phyloP scores from a whole-genome alignment of 176 grass and related monocot species.

The Calamus simplicifolius region DNA sequence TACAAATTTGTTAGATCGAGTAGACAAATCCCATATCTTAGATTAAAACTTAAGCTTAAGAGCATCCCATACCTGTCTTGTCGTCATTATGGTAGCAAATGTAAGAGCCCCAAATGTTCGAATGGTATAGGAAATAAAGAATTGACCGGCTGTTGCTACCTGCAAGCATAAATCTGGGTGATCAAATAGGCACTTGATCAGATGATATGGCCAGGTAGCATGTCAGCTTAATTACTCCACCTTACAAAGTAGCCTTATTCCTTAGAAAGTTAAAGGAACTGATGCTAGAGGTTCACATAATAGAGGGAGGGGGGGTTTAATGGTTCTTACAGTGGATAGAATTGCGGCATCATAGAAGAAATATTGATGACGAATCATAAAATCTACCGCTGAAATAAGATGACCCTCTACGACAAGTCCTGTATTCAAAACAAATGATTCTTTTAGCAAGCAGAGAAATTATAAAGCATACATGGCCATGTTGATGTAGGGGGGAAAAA shows the following conservation, averaged over 20 bases:
- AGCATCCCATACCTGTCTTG: slow-evolving; percentile 59
- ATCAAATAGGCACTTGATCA: too few species aligned
- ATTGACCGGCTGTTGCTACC: slow-evolving; percentile 93
- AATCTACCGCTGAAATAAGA: slow-evolving; percentile 73
- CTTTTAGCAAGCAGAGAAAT: too few species aligned
- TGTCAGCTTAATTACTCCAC: too few species aligned
- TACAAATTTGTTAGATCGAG: not conserved
- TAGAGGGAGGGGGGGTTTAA: not conserved
- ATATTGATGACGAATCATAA: slow-evolving; percentile 90
- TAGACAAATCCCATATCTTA: too few species aligned
- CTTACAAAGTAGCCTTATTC: too few species aligned
- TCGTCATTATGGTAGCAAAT: slow-evolving; percentile 98
- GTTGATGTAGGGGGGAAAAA: too few species aligned
- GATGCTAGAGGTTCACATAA: too few species aligned
- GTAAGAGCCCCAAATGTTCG: slow-evolving; percentile 87
- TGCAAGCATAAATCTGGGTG: slow-evolving; percentile 15
- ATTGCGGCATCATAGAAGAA: slow-evolving; percentile 70
- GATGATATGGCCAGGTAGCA: too few species aligned
- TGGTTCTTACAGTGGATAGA: slow-evolving; percentile 68
- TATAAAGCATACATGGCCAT: too few species aligned
- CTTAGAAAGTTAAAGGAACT: too few species aligned
- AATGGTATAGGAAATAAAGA: slow-evolving; percentile 97
- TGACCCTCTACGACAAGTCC: slow-evolving; percentile 77
- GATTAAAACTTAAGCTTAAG: too few species aligned
- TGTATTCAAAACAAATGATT: too few species aligned